Evolutionary conservation across 805 yeast species (phyloP).

Genomic region (Nakazawaea ernobii): DNA sequence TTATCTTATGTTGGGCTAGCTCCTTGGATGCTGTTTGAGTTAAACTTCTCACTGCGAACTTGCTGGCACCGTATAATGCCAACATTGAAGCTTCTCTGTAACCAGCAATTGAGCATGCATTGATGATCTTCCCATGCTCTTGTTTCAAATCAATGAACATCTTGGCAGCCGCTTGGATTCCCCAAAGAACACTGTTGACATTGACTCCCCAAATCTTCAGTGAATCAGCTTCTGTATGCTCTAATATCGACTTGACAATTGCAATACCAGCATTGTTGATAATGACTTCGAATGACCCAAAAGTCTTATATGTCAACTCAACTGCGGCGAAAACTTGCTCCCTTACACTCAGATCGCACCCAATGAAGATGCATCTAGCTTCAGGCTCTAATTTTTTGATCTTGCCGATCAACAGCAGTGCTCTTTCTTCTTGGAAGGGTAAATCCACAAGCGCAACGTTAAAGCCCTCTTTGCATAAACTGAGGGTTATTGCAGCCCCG

Average conservation of each 20-base stretch:
- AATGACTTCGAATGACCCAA: constrained; percentile 30
- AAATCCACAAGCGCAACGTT: constrained; percentile 31
- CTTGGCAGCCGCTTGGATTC: constrained; percentile 27
- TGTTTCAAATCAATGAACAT: constrained; percentile 22
- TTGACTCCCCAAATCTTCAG: constrained; percentile 21
- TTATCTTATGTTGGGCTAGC: constrained; percentile 27
- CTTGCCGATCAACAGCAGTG: constrained; percentile 18
- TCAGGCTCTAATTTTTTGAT: constrained; percentile 15
- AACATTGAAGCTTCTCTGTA: constrained; percentile 24
- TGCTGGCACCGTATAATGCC: constrained; percentile 28
- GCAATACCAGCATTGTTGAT: constrained; percentile 33
- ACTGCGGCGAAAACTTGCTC: constrained; percentile 23
- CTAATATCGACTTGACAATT: constrained; percentile 20
- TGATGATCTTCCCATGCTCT: constrained; percentile 31
- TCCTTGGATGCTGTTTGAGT: constrained; percentile 33
- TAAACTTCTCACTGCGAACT: constrained; percentile 30
- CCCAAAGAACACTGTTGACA: constrained; percentile 27
- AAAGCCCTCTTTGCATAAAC: constrained; percentile 38
- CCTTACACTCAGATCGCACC: constrained; percentile 21
- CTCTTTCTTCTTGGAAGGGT: constrained; percentile 17
- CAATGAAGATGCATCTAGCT: constrained; percentile 19
- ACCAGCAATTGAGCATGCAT: constrained; percentile 31
- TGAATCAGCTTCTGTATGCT: constrained; percentile 23
- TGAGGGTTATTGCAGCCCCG: constrained; percentile 43
- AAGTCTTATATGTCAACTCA: constrained; percentile 19